Conservation (phyloP, 1,139 yeast genomes). For the Hemisphaericaspora xylofermentans region DNA sequence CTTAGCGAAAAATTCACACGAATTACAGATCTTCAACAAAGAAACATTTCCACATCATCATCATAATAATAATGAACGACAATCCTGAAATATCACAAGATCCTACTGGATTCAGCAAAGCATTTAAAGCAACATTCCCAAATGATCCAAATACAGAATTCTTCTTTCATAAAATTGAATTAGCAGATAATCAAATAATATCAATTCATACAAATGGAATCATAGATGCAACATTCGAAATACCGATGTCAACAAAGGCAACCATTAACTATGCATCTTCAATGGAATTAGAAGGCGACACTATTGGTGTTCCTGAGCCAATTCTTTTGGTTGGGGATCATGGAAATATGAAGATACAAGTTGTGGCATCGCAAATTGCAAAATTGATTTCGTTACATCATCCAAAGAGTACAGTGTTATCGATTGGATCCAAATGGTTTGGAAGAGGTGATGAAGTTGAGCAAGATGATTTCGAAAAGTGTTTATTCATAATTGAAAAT, state of each 20-base stretch:
- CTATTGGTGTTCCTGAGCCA: conserved; percentile 32
- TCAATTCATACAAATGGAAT: conserved; percentile 39
- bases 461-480: conserved; percentile 40
- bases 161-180: conserved; percentile 37
- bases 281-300: conserved; percentile 15
- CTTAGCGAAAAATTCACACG: too few species aligned
- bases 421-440: conserved; percentile 46
- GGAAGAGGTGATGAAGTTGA: conserved; percentile 36
- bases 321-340: conserved; percentile 41
- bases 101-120: conserved; percentile 22
- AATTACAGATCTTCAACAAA: neutral
- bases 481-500: conserved; percentile 39
- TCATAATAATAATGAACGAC: neutral
- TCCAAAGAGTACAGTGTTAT: conserved; percentile 37
- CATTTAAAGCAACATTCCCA: conserved; percentile 17
- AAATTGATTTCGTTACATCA: conserved; percentile 27
- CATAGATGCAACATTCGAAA: conserved; percentile 42
- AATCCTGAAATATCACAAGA: conserved; percentile 14
- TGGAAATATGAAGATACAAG: conserved; percentile 38
- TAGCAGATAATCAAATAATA: conserved; percentile 34
- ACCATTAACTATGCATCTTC: conserved; percentile 23
- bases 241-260: conserved; percentile 39
- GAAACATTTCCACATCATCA: neutral
- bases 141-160: conserved; percentile 21
- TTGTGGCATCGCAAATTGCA: conserved; percentile 46